Evolutionary conservation across 225 moss, liverwort and hornwort genomes (phyloP).

Genomic region (Physcomitrellopsis africana): DNA sequence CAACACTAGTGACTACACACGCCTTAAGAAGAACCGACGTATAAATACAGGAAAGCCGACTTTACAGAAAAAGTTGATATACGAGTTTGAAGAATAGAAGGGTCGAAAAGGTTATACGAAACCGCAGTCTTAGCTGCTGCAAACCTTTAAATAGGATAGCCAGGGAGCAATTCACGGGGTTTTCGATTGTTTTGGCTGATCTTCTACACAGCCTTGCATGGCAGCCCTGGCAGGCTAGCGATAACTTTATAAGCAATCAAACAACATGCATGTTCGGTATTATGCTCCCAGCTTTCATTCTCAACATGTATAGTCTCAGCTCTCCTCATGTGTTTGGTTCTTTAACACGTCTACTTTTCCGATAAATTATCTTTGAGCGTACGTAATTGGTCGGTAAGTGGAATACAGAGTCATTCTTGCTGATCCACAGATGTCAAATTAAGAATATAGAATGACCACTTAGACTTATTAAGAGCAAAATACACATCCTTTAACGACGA

Average conservation of each 20-base stretch:
- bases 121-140: too few relatives aligned
- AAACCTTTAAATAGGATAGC: too few relatives aligned
- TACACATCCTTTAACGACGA: constrained; percentile 3
- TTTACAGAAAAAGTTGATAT: too few relatives aligned
- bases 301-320: not conserved
- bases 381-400: too few relatives aligned
- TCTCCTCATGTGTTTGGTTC: not conserved
- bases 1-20: too few relatives aligned
- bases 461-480: constrained; percentile 12
- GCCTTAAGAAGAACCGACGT: too few relatives aligned
- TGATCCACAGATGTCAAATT: constrained; percentile 3
- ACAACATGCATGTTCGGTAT: not conserved
- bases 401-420: not conserved
- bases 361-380: not conserved
- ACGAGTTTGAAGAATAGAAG: too few relatives aligned
- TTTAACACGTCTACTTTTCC: not conserved
- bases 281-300: constrained; percentile 7
- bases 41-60: too few relatives aligned
- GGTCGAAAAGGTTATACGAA: too few relatives aligned
- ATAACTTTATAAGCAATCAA: not conserved
- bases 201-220: too few relatives aligned
- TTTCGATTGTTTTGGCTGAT: too few relatives aligned
- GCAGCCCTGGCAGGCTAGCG: not conserved
- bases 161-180: too few relatives aligned
- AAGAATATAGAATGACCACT: not conserved